These are phyloP conservation scores for Diaporthe australafricana DNA, from an alignment of 2,329 filamentous ascomycete genomes.

Conservation along the genomic window DNA sequence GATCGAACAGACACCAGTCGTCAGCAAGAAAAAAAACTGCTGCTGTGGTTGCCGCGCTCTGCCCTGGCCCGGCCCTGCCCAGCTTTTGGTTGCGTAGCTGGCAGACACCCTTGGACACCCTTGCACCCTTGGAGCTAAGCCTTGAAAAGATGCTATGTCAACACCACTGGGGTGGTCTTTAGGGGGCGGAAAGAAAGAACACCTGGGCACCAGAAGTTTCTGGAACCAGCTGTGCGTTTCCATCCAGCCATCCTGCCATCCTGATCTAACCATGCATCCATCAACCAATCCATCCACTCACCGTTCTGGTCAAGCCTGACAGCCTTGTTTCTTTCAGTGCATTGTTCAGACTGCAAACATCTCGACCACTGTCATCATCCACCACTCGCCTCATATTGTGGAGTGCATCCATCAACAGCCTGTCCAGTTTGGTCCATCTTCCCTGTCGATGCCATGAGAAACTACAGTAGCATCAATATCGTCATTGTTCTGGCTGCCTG, in stretches of 20 bases:
- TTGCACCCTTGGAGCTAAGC: conserved; percentile 5
- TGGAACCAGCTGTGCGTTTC: neutral
- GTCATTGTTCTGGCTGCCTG: conserved; percentile 7
- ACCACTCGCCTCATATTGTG: neutral
- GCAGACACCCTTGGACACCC: too few relatives aligned
- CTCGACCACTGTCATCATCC: neutral
- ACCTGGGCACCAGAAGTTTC: conserved; percentile 20
- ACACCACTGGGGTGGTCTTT: neutral
- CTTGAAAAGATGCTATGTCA: neutral
- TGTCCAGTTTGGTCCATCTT: too few relatives aligned
- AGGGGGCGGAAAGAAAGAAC: neutral
- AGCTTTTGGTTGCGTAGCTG: conserved; percentile 20
- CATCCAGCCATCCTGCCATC: neutral
- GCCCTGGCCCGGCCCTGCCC: conserved; percentile 1
- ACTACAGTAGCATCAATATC: neutral
- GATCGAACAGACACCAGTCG: neutral
- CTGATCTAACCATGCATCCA: neutral
- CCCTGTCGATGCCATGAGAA: too few relatives aligned
- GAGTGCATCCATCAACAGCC: neutral
- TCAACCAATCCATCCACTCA: neutral
- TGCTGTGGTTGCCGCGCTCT: conserved; percentile 23
- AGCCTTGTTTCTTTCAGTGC: conserved; percentile 3
- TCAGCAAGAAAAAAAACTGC: conserved; percentile 16
- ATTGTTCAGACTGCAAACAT: conserved; percentile 25
- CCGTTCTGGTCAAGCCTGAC: conserved; percentile 8